phyloP scores from a whole-genome alignment of 768 basidiomycete genomes.

The Zangia roseola region DNA sequence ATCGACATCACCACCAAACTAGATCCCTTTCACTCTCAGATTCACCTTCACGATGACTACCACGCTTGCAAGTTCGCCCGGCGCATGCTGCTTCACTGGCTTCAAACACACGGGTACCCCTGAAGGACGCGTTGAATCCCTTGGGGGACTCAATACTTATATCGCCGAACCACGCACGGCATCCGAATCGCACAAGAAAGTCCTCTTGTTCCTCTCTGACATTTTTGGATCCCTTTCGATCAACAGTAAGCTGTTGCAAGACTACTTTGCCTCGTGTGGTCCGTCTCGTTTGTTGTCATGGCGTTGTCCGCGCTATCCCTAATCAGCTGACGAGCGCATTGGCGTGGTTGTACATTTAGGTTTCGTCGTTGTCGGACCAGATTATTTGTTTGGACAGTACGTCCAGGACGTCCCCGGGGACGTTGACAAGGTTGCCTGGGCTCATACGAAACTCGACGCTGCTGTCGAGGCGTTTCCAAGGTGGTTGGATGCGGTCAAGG shows the following conservation, averaged over 20 bases:
- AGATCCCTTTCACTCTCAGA: background rate
- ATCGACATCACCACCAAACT: too few species aligned
- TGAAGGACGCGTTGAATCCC: constrained; percentile 39
- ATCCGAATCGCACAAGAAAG: constrained; percentile 33
- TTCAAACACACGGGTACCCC: constrained; percentile 52
- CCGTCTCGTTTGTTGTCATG: constrained; percentile 1
- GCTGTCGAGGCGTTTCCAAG: constrained; percentile 41
- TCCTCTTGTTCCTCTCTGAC: constrained; percentile 57
- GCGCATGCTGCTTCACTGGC: constrained; percentile 47
- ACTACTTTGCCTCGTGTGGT: constrained; percentile 59
- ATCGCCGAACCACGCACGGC: constrained; percentile 44
- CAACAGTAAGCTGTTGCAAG: constrained; percentile 52
- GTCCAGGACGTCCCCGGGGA: constrained; percentile 34
- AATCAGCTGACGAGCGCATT: background rate
- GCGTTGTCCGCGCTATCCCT: too few species aligned
- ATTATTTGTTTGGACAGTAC: constrained; percentile 57
- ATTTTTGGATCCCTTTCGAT: constrained; percentile 52
- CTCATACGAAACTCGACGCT: constrained; percentile 25
- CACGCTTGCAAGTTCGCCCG: constrained; percentile 41
- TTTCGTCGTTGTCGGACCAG: constrained; percentile 55
- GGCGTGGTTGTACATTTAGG: constrained; percentile 33
- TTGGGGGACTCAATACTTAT: constrained; percentile 54
- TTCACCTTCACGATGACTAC: constrained; percentile 18
- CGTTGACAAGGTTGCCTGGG: constrained; percentile 40
- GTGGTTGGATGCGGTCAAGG: constrained; percentile 53